Evolutionary conservation across 148 eudicot genomes (phyloP).

Genomic region (Camellia sinensis): DNA sequence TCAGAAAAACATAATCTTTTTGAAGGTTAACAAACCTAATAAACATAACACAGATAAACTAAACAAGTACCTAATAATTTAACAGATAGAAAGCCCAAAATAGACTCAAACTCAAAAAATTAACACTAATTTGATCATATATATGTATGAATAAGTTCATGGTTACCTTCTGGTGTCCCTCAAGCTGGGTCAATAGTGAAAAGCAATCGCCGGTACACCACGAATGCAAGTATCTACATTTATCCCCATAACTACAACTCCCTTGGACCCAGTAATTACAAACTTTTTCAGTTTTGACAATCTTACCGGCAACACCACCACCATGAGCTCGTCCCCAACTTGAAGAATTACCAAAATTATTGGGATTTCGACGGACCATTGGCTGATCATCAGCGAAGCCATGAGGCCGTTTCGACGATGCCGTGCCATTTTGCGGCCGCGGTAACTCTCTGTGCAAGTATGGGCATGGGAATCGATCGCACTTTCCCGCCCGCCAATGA

Average conservation of each 20-base stretch:
- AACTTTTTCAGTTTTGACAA: slow-evolving; percentile 49
- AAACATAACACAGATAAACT: neutral
- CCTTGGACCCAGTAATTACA: slow-evolving; percentile 89
- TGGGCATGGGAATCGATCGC: slow-evolving; percentile 55
- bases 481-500: slow-evolving; percentile 77
- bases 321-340: slow-evolving; percentile 56
- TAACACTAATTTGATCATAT: neutral
- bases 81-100: slow-evolving; percentile 14
- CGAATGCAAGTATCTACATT: slow-evolving; percentile 72
- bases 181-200: slow-evolving; percentile 67
- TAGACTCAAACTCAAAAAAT: neutral
- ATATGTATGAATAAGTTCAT: neutral
- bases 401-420: slow-evolving; percentile 55
- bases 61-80: neutral
- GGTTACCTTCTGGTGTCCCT: slow-evolving; percentile 88
- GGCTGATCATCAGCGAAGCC: slow-evolving; percentile 65
- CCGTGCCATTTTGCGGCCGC: slow-evolving; percentile 33
- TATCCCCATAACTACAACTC: slow-evolving; percentile 68
- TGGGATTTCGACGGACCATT: slow-evolving; percentile 54
- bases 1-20: neutral
- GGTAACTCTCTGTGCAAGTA: slow-evolving; percentile 74
- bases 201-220: slow-evolving; percentile 78
- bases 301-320: slow-evolving; percentile 26
- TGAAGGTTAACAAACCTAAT: neutral
- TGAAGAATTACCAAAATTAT: slow-evolving; percentile 47